Base-by-base conservation (phyloP, 2,329 filamentous ascomycete genomes). In the Epichloe aotearoae region DNA sequence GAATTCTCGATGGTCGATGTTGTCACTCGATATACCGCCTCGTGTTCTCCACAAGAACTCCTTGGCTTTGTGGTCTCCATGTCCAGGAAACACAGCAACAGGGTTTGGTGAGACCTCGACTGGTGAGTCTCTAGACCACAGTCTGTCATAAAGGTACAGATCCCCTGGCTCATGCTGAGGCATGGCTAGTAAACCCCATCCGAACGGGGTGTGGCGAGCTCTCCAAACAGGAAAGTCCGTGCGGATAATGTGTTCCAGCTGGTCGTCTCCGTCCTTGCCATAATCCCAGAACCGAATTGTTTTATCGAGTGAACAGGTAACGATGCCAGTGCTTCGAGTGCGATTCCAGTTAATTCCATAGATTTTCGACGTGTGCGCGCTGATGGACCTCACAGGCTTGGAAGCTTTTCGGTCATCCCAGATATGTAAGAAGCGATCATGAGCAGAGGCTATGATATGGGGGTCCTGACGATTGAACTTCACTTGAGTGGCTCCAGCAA, bases 341-440 rank as follows among this genome's bases (percentile, higher is more conserved):
- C 91, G 80, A 62, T 94, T 94, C 91, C 91, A 96, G 66, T 96
- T 91, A 36, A 96, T 74, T 30, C 91, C 91, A 63, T 96, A 96
- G 53, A 96, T 95, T 67, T 95, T 96, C 38, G 89, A 95, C 34
- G 80, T 81, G 61, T 96, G 90, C 0, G 90, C 91, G 61, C 83
- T 82, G 55, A 96, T 94, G 15, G 88, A 91, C 53, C 82, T 83
- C 42, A 96, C 69, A 5, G 90, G 89, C 52, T 81, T 76, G 3
- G 85, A 84, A 1, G 88, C 81, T 61, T 84, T 86, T 46, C 90
- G 77, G 61, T 86, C 83, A 65, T 96, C 90, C 90, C 90, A 96
- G 48, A 96, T 88, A 54, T 88, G 84, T 42, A 96, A 73, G 69
- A 82, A 88, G 46, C 83, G 82, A 66, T 95, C 89, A 68, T 96